Evolutionary conservation across 805 yeast species (phyloP).

Genomic region (Kluyveromyces dobzhanskii): DNA sequence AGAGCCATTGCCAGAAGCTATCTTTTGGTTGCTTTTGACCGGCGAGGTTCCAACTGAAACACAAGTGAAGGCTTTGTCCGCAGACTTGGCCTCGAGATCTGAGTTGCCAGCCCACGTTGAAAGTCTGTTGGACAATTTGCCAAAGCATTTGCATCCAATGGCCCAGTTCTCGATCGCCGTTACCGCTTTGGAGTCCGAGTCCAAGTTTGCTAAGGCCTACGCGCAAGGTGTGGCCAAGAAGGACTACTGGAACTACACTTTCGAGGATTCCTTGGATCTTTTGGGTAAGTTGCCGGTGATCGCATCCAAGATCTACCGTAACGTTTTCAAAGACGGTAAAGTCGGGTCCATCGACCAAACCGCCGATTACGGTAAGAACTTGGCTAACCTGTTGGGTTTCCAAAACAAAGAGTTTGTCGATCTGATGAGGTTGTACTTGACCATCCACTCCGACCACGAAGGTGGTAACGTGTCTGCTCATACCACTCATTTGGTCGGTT

Average conservation of each 20-base stretch:
- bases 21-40: slow-evolving; percentile 75
- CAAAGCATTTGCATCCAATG: slow-evolving; percentile 78
- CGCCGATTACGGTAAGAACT: slow-evolving; percentile 60
- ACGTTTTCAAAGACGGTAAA: slow-evolving; percentile 77
- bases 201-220: slow-evolving; percentile 77
- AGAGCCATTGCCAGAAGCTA: slow-evolving; percentile 70
- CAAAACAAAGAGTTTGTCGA: slow-evolving; percentile 64
- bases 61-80: slow-evolving; percentile 63
- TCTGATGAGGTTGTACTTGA: slow-evolving; percentile 70
- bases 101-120: slow-evolving; percentile 71
- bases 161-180: slow-evolving; percentile 82
- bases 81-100: slow-evolving; percentile 72
- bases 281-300: slow-evolving; percentile 76
- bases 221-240: slow-evolving; percentile 75
- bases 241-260: slow-evolving; percentile 79
- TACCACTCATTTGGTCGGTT: slow-evolving; percentile 74
- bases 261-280: slow-evolving; percentile 71
- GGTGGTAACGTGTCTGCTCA: slow-evolving; percentile 83
- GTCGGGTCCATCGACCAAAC: slow-evolving; percentile 41
- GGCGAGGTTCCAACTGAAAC: slow-evolving; percentile 73
- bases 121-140: slow-evolving; percentile 64
- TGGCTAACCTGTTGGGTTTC: slow-evolving; percentile 51
- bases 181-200: slow-evolving; percentile 73
- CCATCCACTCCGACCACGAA: slow-evolving; percentile 83
- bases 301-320: slow-evolving; percentile 78